Base-by-base conservation (phyloP, 2,329 filamentous ascomycete species). In the Tolypocladium ophioglossoides region DNA sequence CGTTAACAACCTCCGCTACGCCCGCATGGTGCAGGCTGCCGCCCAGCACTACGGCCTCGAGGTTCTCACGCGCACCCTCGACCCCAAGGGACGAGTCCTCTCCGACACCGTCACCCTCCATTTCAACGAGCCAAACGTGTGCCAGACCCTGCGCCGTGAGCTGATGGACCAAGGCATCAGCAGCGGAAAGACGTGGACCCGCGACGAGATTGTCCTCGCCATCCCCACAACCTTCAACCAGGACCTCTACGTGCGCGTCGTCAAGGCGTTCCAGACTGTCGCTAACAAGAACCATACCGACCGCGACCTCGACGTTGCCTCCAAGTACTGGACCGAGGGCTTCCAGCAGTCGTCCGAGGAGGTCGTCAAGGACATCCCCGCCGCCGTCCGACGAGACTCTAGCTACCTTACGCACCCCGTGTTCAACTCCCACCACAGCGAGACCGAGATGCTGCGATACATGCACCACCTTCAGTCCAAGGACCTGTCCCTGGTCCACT, bases 361-460 rank as follows among this genome's bases (percentile, higher is more conserved):
- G 53, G 58, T 69, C 10, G 58, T 71, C 52, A 61, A 63, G 11
- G 63, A 62, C 30, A 74, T 87, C 22, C 83, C 86, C 6, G 73
- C 78, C 3, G 59, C 66, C 12, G 78, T 96, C 59, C 82, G 81
- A 65, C 82, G 92, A 66, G 86, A 82, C 27, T 89, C 88, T 0
- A 64, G 77, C 16, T 96, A 87, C 71, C 75, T 97, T 58, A 91
- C 88, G 0, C 91, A 97, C 68, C 89, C 90, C 0, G 89, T 96
- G 30, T 97, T 96, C 80, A 96, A 96, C 76, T 85, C 85, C 1
- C 85, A 97, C 69, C 92, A 95, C 72, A 96, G 91, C 2, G 92
- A 97, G 73, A 96, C 92, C 0, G 90, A 96, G 71, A 81, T 97
- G 63, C 77, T 97, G 51, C 86, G 92, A 46, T 97, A 97, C 73